Evolutionary conservation across 2,329 filamentous ascomycete genomes (phyloP).

Genomic region (Aureobasidium leucospermi): DNA sequence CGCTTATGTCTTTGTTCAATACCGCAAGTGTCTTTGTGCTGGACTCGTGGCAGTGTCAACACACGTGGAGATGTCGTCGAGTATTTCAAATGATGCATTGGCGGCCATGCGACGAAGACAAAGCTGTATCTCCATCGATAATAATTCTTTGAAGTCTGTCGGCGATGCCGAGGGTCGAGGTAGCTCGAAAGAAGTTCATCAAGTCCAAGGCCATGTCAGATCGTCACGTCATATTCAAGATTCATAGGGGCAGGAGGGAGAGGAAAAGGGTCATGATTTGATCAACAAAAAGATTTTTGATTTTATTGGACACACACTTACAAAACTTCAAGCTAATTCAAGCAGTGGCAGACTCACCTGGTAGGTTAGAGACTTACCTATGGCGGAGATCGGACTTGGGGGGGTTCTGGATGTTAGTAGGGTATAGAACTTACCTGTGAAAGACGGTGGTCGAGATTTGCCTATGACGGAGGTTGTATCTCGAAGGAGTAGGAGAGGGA

Average conservation of each 20-base stretch:
- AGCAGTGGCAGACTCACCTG: too few species aligned
- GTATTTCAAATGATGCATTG: constrained; percentile 1
- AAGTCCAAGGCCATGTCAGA: neutral
- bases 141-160: neutral
- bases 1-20: constrained; percentile 1
- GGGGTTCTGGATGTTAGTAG: neutral
- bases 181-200: neutral
- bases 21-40: neutral
- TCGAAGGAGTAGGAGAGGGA: neutral
- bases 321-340: neutral
- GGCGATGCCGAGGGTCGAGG: neutral
- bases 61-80: neutral
- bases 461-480: neutral
- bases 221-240: neutral
- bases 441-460: too few species aligned
- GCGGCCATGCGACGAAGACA: neutral
- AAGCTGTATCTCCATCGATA: neutral
- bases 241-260: neutral
- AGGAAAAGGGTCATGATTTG: neutral
- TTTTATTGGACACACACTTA: neutral
- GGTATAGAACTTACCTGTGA: neutral
- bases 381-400: neutral
- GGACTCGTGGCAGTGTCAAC: neutral
- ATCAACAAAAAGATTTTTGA: neutral
- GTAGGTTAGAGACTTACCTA: too few species aligned